Evolutionary conservation across 2,329 filamentous ascomycete genomes (phyloP), one percentile per base, ranked within the genome.

Genomic region (Chrysoporthe austroafricana): DNA sequence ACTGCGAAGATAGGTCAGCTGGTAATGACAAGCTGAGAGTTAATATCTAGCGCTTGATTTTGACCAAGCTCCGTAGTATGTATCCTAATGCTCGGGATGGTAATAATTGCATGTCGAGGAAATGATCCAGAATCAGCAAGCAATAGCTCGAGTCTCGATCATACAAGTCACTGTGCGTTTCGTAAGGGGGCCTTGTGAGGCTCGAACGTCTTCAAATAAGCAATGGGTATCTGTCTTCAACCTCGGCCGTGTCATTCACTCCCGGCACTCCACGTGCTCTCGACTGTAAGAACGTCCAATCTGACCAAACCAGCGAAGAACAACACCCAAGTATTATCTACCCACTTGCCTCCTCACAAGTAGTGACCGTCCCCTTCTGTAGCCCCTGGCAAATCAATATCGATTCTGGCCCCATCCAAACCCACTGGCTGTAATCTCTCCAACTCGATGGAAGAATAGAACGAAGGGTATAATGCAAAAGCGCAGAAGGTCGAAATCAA

Each of bases 381-480:
- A 14, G 18, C 44, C 18, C 44, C 4, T 5, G 11, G 44, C 44
- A 14, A 4, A 46, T 14, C 44, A 46, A 46, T 13, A 46, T 46
- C 18, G 6, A 8, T 14, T 46, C 44, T 46, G 13, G 44, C 44
- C 44, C 44, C 8, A 46, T 14, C 44, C 44, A n/a, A 46, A 46
- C 44, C 16, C 2, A 13, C 54, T 13, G 18, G 34, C 54, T 11
- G 8, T 57, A 39, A 14, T 36, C 21, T 61, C 59, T 48, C 21
- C 43, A 18, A 57, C 11, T n/a, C 16, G 14, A 34, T 46, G 1
- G 39, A 39, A 44, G 57, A 60, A 43, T n/a, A 56, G 39, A 63
- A 63, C 8, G 52, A 63, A 57, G 62, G 62, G 62, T 63, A 63
- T 63, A 63, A 36, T 57, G 50, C 62, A 46, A 63, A 57, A 34